These are phyloP conservation scores for Apodospora peruviana DNA, from an alignment of 495 filamentous ascomycete genomes.

Conservation along the genomic window DNA sequence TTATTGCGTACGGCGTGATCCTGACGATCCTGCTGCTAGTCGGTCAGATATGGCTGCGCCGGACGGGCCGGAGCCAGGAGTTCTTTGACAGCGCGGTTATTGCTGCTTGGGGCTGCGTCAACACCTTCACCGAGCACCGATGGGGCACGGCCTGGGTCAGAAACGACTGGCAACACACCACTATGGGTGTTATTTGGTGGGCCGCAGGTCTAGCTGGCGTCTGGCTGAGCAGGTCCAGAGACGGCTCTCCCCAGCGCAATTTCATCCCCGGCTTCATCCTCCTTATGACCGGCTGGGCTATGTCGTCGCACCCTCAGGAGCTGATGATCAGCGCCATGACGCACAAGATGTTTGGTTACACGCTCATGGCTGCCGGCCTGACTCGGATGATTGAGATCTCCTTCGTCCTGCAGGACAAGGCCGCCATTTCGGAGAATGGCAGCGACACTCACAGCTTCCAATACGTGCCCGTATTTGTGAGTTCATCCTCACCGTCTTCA, in stretches of 20 bases:
- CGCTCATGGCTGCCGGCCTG: conserved; percentile 82
- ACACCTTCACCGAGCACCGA: conserved; percentile 95
- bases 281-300: conserved; percentile 88
- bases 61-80: conserved; percentile 85
- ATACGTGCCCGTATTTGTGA: conserved; percentile 83
- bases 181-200: conserved; percentile 98
- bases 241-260: conserved; percentile 86
- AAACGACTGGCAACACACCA: conserved; percentile 95
- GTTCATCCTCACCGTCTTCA: conserved; percentile 21
- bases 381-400: conserved; percentile 86
- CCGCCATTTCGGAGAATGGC: conserved; percentile 49
- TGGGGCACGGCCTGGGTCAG: conserved; percentile 89
- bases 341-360: conserved; percentile 91
- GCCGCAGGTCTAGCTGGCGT: conserved; percentile 84
- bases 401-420: conserved; percentile 73
- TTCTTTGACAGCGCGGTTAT: conserved; percentile 95
- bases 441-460: conserved; percentile 79
- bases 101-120: conserved; percentile 89
- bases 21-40: conserved; percentile 82
- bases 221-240: conserved; percentile 78
- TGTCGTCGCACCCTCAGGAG: conserved; percentile 81
- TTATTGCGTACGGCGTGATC: conserved; percentile 88
- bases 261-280: conserved; percentile 89
- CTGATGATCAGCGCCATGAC: conserved; percentile 81
- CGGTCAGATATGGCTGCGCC: conserved; percentile 79